Evolutionary conservation across 2,329 filamentous ascomycete species (phyloP).

Genomic region (Tolypocladium sp.): DNA sequence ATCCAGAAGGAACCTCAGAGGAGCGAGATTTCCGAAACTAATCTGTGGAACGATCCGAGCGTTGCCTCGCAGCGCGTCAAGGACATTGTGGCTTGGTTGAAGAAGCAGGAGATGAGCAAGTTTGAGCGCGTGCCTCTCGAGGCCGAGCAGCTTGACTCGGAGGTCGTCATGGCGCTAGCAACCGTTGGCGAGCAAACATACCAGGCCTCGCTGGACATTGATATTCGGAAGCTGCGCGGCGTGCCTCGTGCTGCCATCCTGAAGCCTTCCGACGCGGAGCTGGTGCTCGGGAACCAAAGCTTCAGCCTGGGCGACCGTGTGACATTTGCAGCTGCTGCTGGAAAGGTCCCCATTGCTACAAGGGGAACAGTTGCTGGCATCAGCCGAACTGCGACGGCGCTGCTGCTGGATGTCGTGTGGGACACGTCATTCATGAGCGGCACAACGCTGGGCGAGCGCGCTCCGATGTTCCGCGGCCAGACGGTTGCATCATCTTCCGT

Average conservation of each 20-base stretch:
- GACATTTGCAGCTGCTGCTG: constrained; percentile 85
- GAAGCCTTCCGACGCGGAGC: constrained; percentile 92
- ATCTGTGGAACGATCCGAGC: constrained; percentile 70
- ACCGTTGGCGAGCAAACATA: constrained; percentile 58
- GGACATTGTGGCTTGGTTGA: constrained; percentile 90
- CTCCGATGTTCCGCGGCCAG: constrained; percentile 86
- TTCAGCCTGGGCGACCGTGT: constrained; percentile 85
- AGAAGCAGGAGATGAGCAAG: constrained; percentile 79
- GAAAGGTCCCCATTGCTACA: constrained; percentile 87
- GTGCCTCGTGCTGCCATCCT: constrained; percentile 82
- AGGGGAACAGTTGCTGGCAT: constrained; percentile 92
- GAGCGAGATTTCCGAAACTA: constrained; percentile 73
- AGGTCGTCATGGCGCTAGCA: constrained; percentile 75
- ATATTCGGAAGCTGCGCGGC: constrained; percentile 62
- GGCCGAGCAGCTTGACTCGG: constrained; percentile 90
- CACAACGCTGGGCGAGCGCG: constrained; percentile 81
- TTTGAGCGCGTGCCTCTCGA: constrained; percentile 96
- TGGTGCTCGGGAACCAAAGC: constrained; percentile 74
- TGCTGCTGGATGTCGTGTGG: constrained; percentile 85
- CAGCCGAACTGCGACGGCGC: constrained; percentile 73
- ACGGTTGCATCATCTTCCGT: constrained; percentile 84
- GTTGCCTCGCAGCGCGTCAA: constrained; percentile 74
- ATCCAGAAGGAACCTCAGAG: constrained; percentile 80
- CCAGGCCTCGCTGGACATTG: constrained; percentile 39
- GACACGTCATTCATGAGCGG: constrained; percentile 96